A percentile compares a stretch with the other conserved stretches of the same genome.
Conservation (phyloP, 1,139 yeast genomes). For the Spathaspora sp. region DNA sequence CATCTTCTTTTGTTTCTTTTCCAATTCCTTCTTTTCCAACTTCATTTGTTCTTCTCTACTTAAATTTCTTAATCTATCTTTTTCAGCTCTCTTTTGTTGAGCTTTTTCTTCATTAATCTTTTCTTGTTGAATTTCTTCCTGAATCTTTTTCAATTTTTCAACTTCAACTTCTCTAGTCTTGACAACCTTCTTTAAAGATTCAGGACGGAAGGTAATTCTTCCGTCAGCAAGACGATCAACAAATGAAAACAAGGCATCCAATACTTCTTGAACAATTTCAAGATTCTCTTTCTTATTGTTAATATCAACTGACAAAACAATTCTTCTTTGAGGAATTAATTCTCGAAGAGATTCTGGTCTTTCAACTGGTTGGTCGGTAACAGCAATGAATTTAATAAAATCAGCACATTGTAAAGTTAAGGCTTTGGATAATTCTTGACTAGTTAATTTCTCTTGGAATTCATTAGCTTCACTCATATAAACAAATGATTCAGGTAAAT, state of each 20-base stretch:
- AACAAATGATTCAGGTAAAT: constrained; percentile 73
- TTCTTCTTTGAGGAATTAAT: constrained; percentile 53
- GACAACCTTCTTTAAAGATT: constrained; percentile 71
- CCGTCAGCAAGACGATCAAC: constrained; percentile 53
- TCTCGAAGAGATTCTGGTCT: constrained; percentile 61
- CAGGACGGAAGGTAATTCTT: constrained; percentile 55
- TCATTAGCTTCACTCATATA: constrained; percentile 90
- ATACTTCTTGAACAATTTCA: constrained; percentile 45
- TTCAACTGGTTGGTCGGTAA: constrained; percentile 77
- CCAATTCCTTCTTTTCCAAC: constrained; percentile 62
- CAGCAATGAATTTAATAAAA: constrained; percentile 63
- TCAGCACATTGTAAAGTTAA: constrained; percentile 54
- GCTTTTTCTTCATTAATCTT: constrained; percentile 67
- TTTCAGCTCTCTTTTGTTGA: constrained; percentile 64
- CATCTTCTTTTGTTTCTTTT: constrained; percentile 42
- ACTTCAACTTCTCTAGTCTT: constrained; percentile 72
- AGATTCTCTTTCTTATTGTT: constrained; percentile 47
- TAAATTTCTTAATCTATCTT: constrained; percentile 53
- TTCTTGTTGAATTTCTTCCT: constrained; percentile 66
- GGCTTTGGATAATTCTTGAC: constrained; percentile 47
- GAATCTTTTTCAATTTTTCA: constrained; percentile 54
- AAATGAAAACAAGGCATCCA: constrained; percentile 51
- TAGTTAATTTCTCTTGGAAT: constrained; percentile 63
- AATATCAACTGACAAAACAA: constrained; percentile 51
- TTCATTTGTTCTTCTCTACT: constrained; percentile 75